These are phyloP conservation scores for Chytriomyces hyalinus DNA, from an alignment of 192 early-diverging fungal genomes.

Conservation along the genomic window DNA sequence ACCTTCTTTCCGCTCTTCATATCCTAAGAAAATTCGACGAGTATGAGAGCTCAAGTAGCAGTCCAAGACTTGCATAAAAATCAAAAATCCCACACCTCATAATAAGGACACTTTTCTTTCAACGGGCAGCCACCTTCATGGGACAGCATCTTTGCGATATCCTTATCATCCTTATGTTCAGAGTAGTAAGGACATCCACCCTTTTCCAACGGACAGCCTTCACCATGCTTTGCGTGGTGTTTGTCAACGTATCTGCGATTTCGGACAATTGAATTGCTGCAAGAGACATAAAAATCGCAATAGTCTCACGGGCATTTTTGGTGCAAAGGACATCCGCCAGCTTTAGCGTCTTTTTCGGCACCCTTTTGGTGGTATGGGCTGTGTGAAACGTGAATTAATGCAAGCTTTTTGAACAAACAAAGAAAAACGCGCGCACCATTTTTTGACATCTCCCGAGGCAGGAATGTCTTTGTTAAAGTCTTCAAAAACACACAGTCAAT, in stretches of 20 bases:
- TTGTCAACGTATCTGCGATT: no score
- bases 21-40: conserved; percentile 13
- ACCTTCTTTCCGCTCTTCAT: conserved; percentile 43
- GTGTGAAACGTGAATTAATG: no score
- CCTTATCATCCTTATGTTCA: conserved; percentile 7
- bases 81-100: conserved; percentile 28
- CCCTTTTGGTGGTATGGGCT: neutral
- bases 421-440: neutral
- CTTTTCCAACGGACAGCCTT: conserved; percentile 21
- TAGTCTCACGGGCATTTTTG: no score
- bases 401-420: no score
- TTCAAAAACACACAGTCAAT: neutral
- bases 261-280: no score
- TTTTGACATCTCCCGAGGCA: neutral
- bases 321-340: no score
- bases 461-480: conserved; percentile 1
- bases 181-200: conserved; percentile 20
- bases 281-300: no score
- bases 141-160: conserved; percentile 5
- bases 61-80: no score
- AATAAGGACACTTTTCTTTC: conserved; percentile 43
- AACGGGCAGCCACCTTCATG: conserved; percentile 37
- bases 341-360: neutral
- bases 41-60: neutral
- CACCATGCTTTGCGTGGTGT: conserved; percentile 11